Evolutionary conservation across 139 green algal species (phyloP), one percentile per base, ranked within the genome.

Genomic region (Yamagishiella unicocca): DNA sequence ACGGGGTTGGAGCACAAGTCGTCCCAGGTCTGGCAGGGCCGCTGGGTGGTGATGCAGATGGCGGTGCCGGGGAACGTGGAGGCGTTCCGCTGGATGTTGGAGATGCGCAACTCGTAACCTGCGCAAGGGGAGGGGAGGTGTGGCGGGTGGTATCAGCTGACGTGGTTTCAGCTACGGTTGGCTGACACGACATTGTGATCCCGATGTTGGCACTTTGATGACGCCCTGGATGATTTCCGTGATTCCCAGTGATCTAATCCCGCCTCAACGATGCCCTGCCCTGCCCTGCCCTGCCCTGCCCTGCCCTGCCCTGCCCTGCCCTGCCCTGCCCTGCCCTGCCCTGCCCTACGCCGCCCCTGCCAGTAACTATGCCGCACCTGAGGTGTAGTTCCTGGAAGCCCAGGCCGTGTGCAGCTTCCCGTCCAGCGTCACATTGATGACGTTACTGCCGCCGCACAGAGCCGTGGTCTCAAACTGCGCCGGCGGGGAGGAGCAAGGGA

Each of bases 391-490:
- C 43, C 27, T 33, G 31, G 29, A 43, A 1, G 1, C 7, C 72
- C 72, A 80, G 43, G 42, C 24, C 25, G 1, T 25, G 72, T 80
- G 72, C 25, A 25, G 42, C 43, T 25, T 27, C 7, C 43, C 72
- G 25, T 80, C 25, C 24, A 80, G 5, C 43, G 72, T 80, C 4
- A 80, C 29, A 29, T n/a, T 42, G 43, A 40, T 8, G 27, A 80
- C 29, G 72, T 40, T 64, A 25, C 24, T 31, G 12, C 29, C n/a
- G 8, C 8, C 2, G 31, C 72, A 80, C n/a, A 42, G 27, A 12
- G 43, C 9, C 2, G 74, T 82, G 21, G 46, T 67, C 46, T 67
- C 74, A 37, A 82, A 68, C 74, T 80, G 72, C 27, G 31, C 14
- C 2, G 22, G 6, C 6, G 58, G 58, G 58, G 58, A 9, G 29